Conservation (phyloP, 306 rosid genomes). For the Trichosanthes truncata region DNA sequence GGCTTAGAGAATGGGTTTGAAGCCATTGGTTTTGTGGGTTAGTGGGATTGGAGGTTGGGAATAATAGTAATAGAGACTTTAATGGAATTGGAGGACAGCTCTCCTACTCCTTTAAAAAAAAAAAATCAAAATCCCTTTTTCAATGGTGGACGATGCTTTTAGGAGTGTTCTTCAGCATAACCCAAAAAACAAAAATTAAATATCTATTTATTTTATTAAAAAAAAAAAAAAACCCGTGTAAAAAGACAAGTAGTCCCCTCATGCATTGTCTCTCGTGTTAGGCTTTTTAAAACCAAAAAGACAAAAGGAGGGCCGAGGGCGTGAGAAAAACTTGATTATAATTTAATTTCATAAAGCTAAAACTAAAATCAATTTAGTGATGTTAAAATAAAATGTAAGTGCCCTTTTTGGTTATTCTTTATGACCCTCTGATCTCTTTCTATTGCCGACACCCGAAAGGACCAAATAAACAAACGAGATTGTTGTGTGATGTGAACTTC, state of each 20-base stretch:
- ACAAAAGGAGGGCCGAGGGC: background rate
- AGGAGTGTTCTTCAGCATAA: background rate
- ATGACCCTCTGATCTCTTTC: background rate
- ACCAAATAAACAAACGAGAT: background rate
- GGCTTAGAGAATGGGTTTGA: background rate
- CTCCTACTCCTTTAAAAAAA: background rate
- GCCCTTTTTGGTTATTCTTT: background rate
- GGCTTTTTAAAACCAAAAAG: background rate
- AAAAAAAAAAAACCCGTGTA: background rate
- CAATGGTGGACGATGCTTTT: slow-evolving; percentile 6
- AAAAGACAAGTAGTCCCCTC: slow-evolving; percentile 7
- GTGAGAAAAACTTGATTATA: too few relatives aligned
- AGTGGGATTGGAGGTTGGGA: background rate
- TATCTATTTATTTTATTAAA: background rate
- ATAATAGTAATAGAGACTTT: background rate
- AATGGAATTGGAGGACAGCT: background rate
- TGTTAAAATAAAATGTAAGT: background rate
- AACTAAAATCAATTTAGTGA: background rate
- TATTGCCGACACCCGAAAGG: background rate
- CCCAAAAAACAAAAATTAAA: background rate
- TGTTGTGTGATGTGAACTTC: background rate
- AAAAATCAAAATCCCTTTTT: background rate
- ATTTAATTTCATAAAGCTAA: background rate
- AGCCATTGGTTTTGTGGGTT: background rate
- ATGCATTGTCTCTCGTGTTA: background rate